Conservation (phyloP, 306 rosid species). For the Mimosa pudica region DNA sequence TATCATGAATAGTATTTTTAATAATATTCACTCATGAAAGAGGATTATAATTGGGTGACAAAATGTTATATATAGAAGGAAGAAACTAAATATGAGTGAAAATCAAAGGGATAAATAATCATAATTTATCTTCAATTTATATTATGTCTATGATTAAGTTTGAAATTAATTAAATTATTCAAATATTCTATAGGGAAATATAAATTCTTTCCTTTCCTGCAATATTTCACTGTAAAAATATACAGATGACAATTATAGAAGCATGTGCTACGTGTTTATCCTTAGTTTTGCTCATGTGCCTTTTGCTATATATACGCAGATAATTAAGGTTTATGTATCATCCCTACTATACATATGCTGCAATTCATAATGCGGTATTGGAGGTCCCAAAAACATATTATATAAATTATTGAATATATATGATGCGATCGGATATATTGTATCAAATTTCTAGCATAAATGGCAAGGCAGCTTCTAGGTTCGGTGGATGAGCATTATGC, state of each 20-base stretch:
- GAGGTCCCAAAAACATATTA: neutral
- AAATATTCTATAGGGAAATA: neutral
- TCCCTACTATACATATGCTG: neutral
- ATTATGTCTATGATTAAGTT: too few relatives aligned
- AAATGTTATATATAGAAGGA: too few relatives aligned
- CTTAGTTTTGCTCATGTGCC: neutral
- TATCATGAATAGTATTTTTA: neutral
- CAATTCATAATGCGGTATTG: neutral
- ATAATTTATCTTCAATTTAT: too few relatives aligned
- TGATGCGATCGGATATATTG: too few relatives aligned
- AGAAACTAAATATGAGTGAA: too few relatives aligned
- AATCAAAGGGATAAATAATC: too few relatives aligned
- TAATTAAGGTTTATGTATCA: neutral
- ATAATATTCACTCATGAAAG: too few relatives aligned
- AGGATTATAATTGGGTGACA: too few relatives aligned
- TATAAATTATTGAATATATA: too few relatives aligned
- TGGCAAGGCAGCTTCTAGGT: neutral
- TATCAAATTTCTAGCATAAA: neutral
- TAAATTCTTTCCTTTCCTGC: neutral
- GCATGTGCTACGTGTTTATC: neutral
- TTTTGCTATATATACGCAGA: neutral
- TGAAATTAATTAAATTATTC: too few relatives aligned
- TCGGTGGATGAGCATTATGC: neutral
- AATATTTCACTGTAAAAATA: neutral
- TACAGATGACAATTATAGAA: neutral